Base-by-base conservation (phyloP, 805 yeast genomes). In the Suhomyces emberorum region DNA sequence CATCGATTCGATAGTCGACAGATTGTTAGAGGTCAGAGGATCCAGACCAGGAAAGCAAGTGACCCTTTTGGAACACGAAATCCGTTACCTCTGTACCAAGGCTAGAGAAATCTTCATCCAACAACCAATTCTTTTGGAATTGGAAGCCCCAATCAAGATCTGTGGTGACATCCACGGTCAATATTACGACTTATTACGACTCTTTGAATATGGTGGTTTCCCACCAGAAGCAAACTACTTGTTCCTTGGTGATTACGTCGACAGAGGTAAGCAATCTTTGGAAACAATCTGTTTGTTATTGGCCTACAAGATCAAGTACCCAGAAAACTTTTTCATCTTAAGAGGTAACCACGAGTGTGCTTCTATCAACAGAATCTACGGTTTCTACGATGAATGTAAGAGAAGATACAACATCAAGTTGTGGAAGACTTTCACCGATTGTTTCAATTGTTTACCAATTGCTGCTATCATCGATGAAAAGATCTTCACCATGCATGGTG, bases 301-400 rank as follows among this genome's bases (percentile, higher is more conserved):
- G 57, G 97, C 97, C 28, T 91, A 91, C 74, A 91, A 91, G 71
- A 91, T 91, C 67, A 91, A 91, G 73, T 93, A 91, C 63, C 98
- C 98, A 32, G 98, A 91, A 67, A 91, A 91, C 70, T 91, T 91
- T 60, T 91, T 91, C 68, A 88, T 91, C 53, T 76, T 91, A 52
- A 82, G 98, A 73, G 98, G 98, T 48, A 91, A 91, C 69, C 98
- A 91, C 72, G 98, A 91, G 71, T 87, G 96, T 73, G 98, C 98
- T 18, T 86, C 96, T 26, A 91, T 93, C 61, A 91, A 91, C 70
- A 84, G 98, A 70, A 89, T 91, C 63, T 91, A 91, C 65, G 98
- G 98, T 25, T 91, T 91, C 65, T 91, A 91, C 69, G 98, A 91
- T 69, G 98, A 91, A 70, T 91, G 98, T 72, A 88, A 88, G 63